A percentile compares a stretch with the other conserved stretches of the same genome.
phyloP scores from a whole-genome alignment of 2,329 filamentous ascomycete species.

The Neofusicoccum umdonicola region DNA sequence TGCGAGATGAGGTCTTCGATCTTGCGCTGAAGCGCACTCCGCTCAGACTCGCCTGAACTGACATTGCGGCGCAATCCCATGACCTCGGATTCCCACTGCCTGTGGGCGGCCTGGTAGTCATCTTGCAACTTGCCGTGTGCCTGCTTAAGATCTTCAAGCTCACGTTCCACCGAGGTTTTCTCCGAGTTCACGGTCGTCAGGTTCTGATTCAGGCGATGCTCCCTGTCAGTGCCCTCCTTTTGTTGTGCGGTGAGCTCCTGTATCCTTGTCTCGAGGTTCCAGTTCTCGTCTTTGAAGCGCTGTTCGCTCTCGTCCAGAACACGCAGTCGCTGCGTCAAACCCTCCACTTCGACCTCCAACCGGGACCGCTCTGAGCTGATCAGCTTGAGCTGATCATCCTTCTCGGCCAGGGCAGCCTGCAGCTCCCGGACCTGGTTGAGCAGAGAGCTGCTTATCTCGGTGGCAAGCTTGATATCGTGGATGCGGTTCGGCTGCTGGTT shows the following conservation, averaged over 20 bases:
- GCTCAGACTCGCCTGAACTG: slow-evolving; percentile 74
- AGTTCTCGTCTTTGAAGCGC: slow-evolving; percentile 97
- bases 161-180: slow-evolving; percentile 75
- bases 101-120: slow-evolving; percentile 72
- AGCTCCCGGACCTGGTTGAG: slow-evolving; percentile 91
- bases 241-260: slow-evolving; percentile 75
- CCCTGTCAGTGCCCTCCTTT: slow-evolving; percentile 75
- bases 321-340: slow-evolving; percentile 75
- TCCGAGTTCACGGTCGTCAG: slow-evolving; percentile 70
- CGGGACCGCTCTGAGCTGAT: slow-evolving; percentile 71
- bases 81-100: slow-evolving; percentile 86
- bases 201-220: slow-evolving; percentile 74
- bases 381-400: slow-evolving; percentile 79
- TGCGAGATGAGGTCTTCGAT: slow-evolving; percentile 84
- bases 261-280: slow-evolving; percentile 89
- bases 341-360: slow-evolving; percentile 79
- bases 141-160: slow-evolving; percentile 86
- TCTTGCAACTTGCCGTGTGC: slow-evolving; percentile 75
- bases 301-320: slow-evolving; percentile 90
- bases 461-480: slow-evolving; percentile 97
- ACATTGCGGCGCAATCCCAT: slow-evolving; percentile 79
- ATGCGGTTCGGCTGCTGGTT: slow-evolving; percentile 87
- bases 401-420: slow-evolving; percentile 79
- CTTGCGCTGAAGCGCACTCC: slow-evolving; percentile 73
- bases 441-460: slow-evolving; percentile 92